Evolutionary conservation across 148 eudicot genomes (phyloP), one percentile per base, ranked within the genome.

Genomic region (Rhododendron vialii): DNA sequence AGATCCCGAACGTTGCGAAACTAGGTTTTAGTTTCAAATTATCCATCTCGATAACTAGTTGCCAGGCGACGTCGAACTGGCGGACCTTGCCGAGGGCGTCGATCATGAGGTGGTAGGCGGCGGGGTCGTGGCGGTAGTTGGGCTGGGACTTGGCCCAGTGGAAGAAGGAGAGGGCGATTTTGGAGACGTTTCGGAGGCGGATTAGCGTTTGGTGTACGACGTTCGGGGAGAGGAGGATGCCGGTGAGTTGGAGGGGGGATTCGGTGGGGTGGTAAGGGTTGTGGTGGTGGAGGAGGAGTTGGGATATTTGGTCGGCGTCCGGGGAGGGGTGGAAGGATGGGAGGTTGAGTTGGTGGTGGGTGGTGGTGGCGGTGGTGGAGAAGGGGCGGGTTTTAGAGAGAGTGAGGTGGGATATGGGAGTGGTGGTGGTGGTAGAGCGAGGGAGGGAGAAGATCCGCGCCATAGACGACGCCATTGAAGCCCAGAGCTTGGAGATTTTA

Each of bases 251-350:
- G 80, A 95, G 93, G 5, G 98, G 92, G 20, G 99, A 94, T 77
- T 96, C 99, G 92, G 92, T 92, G 85, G 94, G 81, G 93, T 96
- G 99, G 80, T 91, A 96, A 10, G 99, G 98, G 94, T 96, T 96
- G 92, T 95, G 98, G 85, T 96, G 98, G 17, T 89, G 89, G 84
- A 95, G 90, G 74, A 96, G 88, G 82, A 96, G 71, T 82, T 90
- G 88, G 84, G 98, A 91, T 83, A 96, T 86, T 6, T 86, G 73
- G 14, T 93, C 95, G 0, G 98, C 98, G 45, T 92, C 93, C 11
- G 73, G 51, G 1, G 93, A 89, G 78, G 90, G 93, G 47, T 89
- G 81, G 73, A 93, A 83, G 2, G 88, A 36, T 26, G 98, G 98
- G 7, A 95, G 90, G 15, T 28, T 28, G 61, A 91, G 94, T 87